Evolutionary conservation across 148 eudicot genomes (phyloP), one percentile per base, ranked within the genome.

Genomic region (Talinum fruticosum): DNA sequence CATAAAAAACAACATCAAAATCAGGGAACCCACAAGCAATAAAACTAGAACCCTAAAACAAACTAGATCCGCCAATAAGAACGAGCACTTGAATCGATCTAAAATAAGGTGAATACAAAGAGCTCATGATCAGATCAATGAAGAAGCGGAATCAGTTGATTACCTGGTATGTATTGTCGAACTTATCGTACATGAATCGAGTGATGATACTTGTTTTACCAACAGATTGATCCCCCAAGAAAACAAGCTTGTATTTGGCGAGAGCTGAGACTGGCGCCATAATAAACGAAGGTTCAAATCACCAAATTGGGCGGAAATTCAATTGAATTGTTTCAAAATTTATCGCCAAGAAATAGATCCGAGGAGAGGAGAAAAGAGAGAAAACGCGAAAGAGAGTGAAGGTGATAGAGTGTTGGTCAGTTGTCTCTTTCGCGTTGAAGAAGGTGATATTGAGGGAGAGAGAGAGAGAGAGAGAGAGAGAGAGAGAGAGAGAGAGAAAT

Each of bases 121-220:
- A 33, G 2, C 36, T 30, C 24, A 6, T 33, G 38, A 66, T 66
- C 70, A 3, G 70, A 66, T 66, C 38, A 66, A n/a, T n/a, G n/a
- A n/a, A 66, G 36, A 34, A 66, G n/a, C 41, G 41, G 8, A 32
- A 66, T 66, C n/a, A 66, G 0, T n/a, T n/a, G 10, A 34, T 32
- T 66, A 66, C 70, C 70, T 66, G 70, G 70, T 66, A 66, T 14
- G 70, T 66, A 66, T 66, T 66, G 34, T 66, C 70, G n/a, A 66
- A 66, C 38, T 66, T 66, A 34, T 66, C 70, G 70, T 66, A 66
- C 70, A 66, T 66, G 38, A 66, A 66, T 66, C 70, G 70, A 16
- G 70, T 66, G 70, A 66, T 66, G 70, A 66, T 66, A 34, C 70
- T 66, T 2, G 70, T 66, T 34, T 66, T 66, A 1, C 70, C 70